Evolutionary conservation across 148 eudicot genomes (phyloP), one percentile per base, ranked within the genome.

Genomic region (Arctostaphylos glauca): DNA sequence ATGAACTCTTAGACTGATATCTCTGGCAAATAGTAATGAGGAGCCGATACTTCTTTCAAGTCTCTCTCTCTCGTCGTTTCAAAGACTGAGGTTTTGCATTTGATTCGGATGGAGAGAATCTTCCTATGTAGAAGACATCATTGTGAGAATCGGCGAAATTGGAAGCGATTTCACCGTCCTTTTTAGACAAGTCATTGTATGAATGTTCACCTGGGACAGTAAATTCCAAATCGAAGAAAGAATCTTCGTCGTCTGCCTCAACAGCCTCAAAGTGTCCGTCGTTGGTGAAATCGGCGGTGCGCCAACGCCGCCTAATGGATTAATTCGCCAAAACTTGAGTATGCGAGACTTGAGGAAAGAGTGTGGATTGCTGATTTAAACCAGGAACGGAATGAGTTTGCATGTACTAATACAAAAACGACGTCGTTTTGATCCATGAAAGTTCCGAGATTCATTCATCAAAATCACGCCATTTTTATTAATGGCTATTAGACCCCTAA

Each of bases 311-410:
- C n/a, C n/a, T 3, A 12, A 60, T 23, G 67, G 67, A n/a, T 25
- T 66, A 16, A 25, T 6, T 82, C 89, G 87, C 97, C 97, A 90
- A 90, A 92, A 91, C 77, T 92, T 92, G 68, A 92, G 89, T 2
- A 91, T 13, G 47, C 90, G n/a, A n/a, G n/a, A n/a, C n/a, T n/a
- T n/a, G n/a, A n/a, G n/a, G n/a, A n/a, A n/a, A n/a, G n/a, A n/a
- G n/a, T n/a, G n/a, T n/a, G n/a, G n/a, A n/a, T n/a, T n/a, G n/a
- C n/a, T n/a, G n/a, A n/a, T n/a, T n/a, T n/a, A n/a, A n/a, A n/a
- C n/a, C n/a, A n/a, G n/a, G n/a, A n/a, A n/a, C n/a, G n/a, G n/a
- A n/a, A n/a, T n/a, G n/a, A n/a, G n/a, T n/a, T n/a, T n/a, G n/a
- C n/a, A n/a, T n/a, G n/a, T n/a, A n/a, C n/a, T n/a, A n/a, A n/a